Percentiles rank a stretch among this genome's conserved stretches.
Evolutionary conservation across 2,329 filamentous ascomycete genomes (phyloP).

Genomic region (Trichoderma simmonsii): DNA sequence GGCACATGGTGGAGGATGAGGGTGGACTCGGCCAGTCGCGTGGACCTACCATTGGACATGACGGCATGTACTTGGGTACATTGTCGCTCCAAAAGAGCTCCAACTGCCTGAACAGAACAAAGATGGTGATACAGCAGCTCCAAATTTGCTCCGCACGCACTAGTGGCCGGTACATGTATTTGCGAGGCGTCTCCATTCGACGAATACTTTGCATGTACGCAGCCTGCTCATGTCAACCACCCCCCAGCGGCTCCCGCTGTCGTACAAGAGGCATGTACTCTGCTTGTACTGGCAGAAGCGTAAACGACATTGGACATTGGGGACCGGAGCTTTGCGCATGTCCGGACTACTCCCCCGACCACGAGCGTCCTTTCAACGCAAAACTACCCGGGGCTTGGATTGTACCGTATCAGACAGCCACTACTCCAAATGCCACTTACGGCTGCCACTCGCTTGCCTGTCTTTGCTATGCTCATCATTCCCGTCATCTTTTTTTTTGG

Average conservation of each 20-base stretch:
- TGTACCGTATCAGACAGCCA: neutral
- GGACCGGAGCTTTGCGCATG: neutral
- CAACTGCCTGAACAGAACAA: constrained; percentile 6
- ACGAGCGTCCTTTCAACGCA: neutral
- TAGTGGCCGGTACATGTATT: constrained; percentile 3
- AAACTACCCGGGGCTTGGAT: neutral
- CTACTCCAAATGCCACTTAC: neutral
- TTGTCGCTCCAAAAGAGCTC: neutral
- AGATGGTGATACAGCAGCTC: constrained; percentile 15
- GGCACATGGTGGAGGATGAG: neutral
- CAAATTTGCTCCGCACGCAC: constrained; percentile 16
- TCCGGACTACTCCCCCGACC: neutral
- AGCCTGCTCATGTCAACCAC: neutral
- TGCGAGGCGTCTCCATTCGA: neutral
- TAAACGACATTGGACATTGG: neutral
- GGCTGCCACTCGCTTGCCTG: neutral
- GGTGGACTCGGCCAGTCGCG: neutral
- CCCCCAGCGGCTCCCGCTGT: neutral
- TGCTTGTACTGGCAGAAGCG: neutral
- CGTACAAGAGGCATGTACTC: neutral
- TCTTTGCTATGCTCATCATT: neutral
- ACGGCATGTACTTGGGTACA: neutral
- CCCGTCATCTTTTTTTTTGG: neutral
- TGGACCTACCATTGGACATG: neutral
- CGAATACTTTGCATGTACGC: neutral